A percentile compares a stretch with the other conserved stretches of the same genome.
These are phyloP conservation scores for Casaregolazyma lundiana DNA, from an alignment of 1,139 yeast genomes.

Conservation along the genomic window DNA sequence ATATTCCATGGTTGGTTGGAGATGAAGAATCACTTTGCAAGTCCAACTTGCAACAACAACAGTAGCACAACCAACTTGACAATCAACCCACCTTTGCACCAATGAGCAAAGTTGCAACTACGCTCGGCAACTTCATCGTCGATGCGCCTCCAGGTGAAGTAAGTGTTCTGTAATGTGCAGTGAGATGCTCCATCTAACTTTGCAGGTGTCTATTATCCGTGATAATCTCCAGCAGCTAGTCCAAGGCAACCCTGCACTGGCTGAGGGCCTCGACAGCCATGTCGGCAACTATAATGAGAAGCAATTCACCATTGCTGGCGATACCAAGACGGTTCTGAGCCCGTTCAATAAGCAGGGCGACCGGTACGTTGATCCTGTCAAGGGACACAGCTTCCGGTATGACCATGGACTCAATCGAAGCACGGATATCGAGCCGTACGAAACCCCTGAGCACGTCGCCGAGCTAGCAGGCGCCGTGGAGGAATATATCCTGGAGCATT, in stretches of 20 bases:
- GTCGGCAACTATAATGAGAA: slow-evolving; percentile 43
- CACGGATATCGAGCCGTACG: slow-evolving; percentile 39
- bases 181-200: neutral
- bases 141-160: slow-evolving; percentile 57
- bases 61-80: neutral
- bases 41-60: neutral
- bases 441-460: slow-evolving; percentile 19
- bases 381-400: slow-evolving; percentile 52
- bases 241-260: slow-evolving; percentile 31
- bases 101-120: slow-evolving; percentile 23
- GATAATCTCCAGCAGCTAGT: slow-evolving; percentile 33
- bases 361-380: slow-evolving; percentile 44
- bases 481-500: slow-evolving; percentile 42
- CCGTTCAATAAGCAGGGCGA: slow-evolving; percentile 44
- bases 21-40: neutral
- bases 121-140: slow-evolving; percentile 37
- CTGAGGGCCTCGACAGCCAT: slow-evolving; percentile 30
- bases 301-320: slow-evolving; percentile 38
- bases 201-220: slow-evolving; percentile 8
- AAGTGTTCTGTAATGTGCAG: too few relatives aligned
- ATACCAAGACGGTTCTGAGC: slow-evolving; percentile 38
- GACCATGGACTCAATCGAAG: slow-evolving; percentile 50
- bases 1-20: slow-evolving; percentile 27
- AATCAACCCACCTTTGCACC: neutral
- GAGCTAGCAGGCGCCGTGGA: slow-evolving; percentile 30